Conservation (phyloP, 106 monocot species). For the Platanthera zijinensis region DNA sequence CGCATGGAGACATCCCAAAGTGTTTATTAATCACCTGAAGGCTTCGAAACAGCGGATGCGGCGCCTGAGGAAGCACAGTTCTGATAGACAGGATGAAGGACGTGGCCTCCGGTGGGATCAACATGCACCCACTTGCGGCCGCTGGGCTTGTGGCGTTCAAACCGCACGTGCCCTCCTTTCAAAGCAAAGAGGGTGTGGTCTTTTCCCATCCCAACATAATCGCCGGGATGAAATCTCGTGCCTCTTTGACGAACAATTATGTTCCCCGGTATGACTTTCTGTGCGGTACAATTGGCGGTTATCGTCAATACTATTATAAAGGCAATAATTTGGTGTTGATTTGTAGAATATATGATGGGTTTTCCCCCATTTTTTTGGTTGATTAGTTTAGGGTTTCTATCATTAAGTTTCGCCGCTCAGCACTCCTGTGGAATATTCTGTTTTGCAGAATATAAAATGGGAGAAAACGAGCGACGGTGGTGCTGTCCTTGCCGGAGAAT, state of each 20-base stretch:
- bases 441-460: too few relatives aligned
- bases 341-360: too few relatives aligned
- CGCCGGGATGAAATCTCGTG: constrained; percentile 81
- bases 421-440: too few relatives aligned
- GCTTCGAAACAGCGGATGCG: neutral
- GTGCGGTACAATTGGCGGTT: neutral
- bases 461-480: too few relatives aligned
- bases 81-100: constrained; percentile 72
- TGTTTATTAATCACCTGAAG: neutral
- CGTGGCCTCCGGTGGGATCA: constrained; percentile 69
- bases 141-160: constrained; percentile 77
- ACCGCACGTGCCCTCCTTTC: constrained; percentile 87
- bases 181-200: constrained; percentile 88
- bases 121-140: constrained; percentile 93
- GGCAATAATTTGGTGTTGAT: neutral
- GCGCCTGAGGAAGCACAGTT: constrained; percentile 17
- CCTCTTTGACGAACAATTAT: constrained; percentile 93
- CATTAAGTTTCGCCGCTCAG: too few relatives aligned
- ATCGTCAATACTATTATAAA: neutral
- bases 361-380: too few relatives aligned
- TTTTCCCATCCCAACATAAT: constrained; percentile 92
- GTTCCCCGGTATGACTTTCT: constrained; percentile 93
- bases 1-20: neutral
- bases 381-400: too few relatives aligned
- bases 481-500: too few relatives aligned